These are phyloP conservation scores for Ilyonectria sp. DNA, from an alignment of 2,329 filamentous ascomycete species.

Conservation along the genomic window DNA sequence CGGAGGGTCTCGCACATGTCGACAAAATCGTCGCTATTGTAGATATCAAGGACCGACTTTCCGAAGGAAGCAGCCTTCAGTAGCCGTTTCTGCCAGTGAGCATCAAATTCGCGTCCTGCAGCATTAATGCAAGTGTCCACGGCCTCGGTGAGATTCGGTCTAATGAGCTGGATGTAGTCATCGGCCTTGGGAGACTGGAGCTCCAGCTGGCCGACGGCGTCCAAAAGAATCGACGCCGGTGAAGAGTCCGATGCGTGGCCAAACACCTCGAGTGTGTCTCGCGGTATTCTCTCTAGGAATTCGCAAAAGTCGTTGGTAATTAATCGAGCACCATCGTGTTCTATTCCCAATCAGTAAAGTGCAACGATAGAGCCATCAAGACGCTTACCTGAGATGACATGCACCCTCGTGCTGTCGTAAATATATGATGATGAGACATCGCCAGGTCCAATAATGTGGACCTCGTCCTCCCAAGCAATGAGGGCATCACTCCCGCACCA, in stretches of 20 bases:
- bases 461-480: constrained; percentile 97
- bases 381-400: constrained; percentile 83
- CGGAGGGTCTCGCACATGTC: constrained; percentile 97
- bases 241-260: constrained; percentile 90
- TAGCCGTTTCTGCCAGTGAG: constrained; percentile 94
- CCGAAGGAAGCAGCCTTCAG: constrained; percentile 98
- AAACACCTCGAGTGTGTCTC: constrained; percentile 90
- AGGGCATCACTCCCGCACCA: constrained; percentile 98
- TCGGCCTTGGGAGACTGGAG: constrained; percentile 97
- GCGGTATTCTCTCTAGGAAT: constrained; percentile 94
- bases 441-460: constrained; percentile 91
- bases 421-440: constrained; percentile 84
- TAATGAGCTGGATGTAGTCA: constrained; percentile 96
- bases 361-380: fast-evolving
- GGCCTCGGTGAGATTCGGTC: constrained; percentile 88
- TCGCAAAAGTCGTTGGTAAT: constrained; percentile 97
- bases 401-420: constrained; percentile 91
- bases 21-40: constrained; percentile 98
- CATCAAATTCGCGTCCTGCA: constrained; percentile 90
- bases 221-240: constrained; percentile 91
- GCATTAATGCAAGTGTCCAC: constrained; percentile 95
- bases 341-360: constrained; percentile 53
- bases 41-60: constrained; percentile 96
- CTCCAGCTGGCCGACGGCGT: constrained; percentile 92
- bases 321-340: constrained; percentile 88